Conservation (phyloP, 805 yeast species). For the Hanseniaspora occidentalis region DNA sequence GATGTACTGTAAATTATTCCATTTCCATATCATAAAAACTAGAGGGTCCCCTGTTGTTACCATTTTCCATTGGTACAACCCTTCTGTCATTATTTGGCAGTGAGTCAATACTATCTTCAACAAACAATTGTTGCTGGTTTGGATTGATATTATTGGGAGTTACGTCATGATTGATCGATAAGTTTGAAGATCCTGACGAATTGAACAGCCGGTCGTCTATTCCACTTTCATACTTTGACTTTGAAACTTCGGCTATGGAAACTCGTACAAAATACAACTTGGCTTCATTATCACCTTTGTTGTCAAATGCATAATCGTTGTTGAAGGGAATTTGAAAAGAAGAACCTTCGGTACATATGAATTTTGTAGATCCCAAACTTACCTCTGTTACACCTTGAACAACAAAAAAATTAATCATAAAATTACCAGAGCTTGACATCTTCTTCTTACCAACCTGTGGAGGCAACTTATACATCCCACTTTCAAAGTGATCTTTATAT, state of each 20-base stretch:
- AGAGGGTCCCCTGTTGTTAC: too few relatives aligned
- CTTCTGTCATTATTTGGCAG: too few relatives aligned
- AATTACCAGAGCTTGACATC: slow-evolving; percentile 41
- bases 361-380: slow-evolving; percentile 20
- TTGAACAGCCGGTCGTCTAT: too few relatives aligned
- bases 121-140: too few relatives aligned
- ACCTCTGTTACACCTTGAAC: slow-evolving; percentile 61
- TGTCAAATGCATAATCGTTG: slow-evolving; percentile 56
- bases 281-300: slow-evolving; percentile 45
- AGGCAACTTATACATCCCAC: slow-evolving; percentile 62
- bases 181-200: too few relatives aligned
- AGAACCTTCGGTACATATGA: slow-evolving; percentile 58
- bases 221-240: too few relatives aligned
- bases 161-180: too few relatives aligned
- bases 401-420: slow-evolving; percentile 65
- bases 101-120: too few relatives aligned
- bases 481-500: slow-evolving; percentile 52
- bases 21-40: too few relatives aligned
- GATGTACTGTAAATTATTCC: too few relatives aligned
- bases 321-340: slow-evolving; percentile 74
- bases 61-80: too few relatives aligned
- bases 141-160: too few relatives aligned
- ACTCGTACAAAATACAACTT: slow-evolving; percentile 68
- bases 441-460: slow-evolving; percentile 47
- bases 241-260: slow-evolving; percentile 20